Evolutionary conservation across 192 early-diverging fungal genomes (phyloP).

Genomic region (Linnemannia exigua): DNA sequence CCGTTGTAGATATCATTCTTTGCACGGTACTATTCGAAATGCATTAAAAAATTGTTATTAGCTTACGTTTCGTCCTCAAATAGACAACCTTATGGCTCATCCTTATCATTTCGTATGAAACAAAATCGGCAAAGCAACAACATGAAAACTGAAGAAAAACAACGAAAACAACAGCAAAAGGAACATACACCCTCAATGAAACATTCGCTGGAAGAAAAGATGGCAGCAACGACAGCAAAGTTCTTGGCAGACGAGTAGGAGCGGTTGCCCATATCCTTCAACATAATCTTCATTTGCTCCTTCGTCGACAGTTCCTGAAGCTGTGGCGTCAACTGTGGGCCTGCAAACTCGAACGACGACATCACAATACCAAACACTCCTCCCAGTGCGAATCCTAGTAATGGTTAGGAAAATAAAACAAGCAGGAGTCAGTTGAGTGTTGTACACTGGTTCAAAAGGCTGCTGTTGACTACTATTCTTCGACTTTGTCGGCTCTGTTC

Average conservation of each 20-base stretch:
- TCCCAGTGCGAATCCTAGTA: constrained; percentile 88
- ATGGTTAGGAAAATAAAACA: neutral
- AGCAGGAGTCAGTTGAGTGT: neutral
- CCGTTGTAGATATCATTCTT: constrained; percentile 97
- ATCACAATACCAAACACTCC: constrained; percentile 94
- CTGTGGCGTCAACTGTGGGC: constrained; percentile 76
- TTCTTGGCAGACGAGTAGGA: constrained; percentile 91
- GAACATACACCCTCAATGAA: constrained; percentile 87
- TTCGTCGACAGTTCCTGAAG: constrained; percentile 78
- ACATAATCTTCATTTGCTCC: constrained; percentile 88
- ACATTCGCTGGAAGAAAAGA: constrained; percentile 95
- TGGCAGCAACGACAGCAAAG: constrained; percentile 92
- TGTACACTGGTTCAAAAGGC: too few species aligned
- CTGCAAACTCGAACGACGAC: constrained; percentile 89
- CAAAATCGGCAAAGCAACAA: neutral
- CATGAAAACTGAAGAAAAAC: too few species aligned
- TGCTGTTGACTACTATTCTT: too few species aligned
- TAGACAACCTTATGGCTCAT: neutral
- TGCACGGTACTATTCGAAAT: constrained; percentile 84
- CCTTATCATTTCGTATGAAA: neutral
- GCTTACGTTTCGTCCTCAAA: too few species aligned
- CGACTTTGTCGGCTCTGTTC: too few species aligned
- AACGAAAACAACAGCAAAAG: neutral
- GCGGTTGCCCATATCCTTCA: constrained; percentile 90
- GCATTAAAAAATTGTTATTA: too few species aligned